These are phyloP conservation scores for Rhodomyrtus psidioides DNA, from an alignment of 441 rosid genomes.

Conservation along the genomic window DNA sequence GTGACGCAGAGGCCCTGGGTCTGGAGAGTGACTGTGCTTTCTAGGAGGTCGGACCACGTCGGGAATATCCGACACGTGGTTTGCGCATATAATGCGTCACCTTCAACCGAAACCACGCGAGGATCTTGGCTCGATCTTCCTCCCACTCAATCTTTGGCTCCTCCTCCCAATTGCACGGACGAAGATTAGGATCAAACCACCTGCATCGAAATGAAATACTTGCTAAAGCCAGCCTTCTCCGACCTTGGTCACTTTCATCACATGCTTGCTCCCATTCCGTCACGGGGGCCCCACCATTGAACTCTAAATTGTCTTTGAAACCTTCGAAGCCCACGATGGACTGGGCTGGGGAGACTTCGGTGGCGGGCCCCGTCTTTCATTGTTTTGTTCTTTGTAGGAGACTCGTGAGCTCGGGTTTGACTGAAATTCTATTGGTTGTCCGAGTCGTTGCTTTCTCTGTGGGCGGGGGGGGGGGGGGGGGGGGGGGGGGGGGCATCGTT, in stretches of 20 bases:
- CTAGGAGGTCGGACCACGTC: not conserved
- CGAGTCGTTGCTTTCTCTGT: not conserved
- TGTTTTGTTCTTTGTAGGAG: not conserved
- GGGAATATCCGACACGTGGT: too few species aligned
- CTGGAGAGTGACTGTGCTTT: too few species aligned
- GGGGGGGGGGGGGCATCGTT: too few species aligned
- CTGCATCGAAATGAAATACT: not conserved
- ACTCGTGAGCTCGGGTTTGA: not conserved
- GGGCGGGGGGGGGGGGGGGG: too few species aligned
- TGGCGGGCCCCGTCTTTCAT: too few species aligned
- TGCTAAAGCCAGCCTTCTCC: too few species aligned
- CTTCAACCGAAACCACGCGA: not conserved
- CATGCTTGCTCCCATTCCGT: too few species aligned
- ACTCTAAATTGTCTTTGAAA: not conserved
- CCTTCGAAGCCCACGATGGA: not conserved
- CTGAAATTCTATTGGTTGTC: not conserved
- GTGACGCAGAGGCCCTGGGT: too few species aligned
- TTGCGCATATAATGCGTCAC: not conserved
- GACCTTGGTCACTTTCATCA: too few species aligned
- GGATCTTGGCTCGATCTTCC: not conserved
- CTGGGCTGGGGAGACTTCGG: too few species aligned
- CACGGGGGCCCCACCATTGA: not conserved
- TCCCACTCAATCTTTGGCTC: not conserved
- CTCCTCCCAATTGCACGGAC: too few species aligned
- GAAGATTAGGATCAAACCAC: too few species aligned